Conservation (phyloP, 768 basidiomycete genomes). For the Cystofilobasidium capitatum region DNA sequence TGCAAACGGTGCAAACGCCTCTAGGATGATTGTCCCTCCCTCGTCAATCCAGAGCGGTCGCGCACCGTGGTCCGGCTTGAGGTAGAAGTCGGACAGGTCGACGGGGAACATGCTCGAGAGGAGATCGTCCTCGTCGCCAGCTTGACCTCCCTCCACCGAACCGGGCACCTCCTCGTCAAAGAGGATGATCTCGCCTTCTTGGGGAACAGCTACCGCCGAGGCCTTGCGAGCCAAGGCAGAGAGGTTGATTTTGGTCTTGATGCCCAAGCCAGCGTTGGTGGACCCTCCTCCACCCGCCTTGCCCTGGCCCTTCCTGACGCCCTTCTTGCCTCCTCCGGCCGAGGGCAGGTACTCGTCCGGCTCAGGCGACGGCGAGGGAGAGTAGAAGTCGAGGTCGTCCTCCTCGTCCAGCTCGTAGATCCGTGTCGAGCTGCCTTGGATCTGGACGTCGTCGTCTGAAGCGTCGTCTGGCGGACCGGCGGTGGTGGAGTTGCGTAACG, state of each 20-base stretch:
- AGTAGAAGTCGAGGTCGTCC: constrained; percentile 25
- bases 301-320: not conserved
- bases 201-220: constrained; percentile 41
- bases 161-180: not conserved
- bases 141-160: not conserved
- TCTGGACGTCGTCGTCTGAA: constrained; percentile 13
- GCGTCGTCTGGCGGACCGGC: constrained; percentile 1
- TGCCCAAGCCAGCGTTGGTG: constrained; percentile 32
- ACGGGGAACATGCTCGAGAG: constrained; percentile 19
- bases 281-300: not conserved
- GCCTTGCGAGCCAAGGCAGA: constrained; percentile 64
- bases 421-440: not conserved
- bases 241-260: constrained; percentile 67
- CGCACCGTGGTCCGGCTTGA: constrained; percentile 83
- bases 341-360: constrained; percentile 8
- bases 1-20: constrained; percentile 94
- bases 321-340: not conserved
- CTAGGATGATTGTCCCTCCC: constrained; percentile 65
- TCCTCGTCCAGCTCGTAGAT: not conserved
- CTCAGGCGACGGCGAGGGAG: constrained; percentile 18
- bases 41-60: constrained; percentile 82
- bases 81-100: constrained; percentile 49
- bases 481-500: constrained; percentile 22
- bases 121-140: constrained; percentile 10
- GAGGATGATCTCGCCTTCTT: not conserved